phyloP scores from a whole-genome alignment of 176 grass and related monocot genomes.

The Chloris gayana region DNA sequence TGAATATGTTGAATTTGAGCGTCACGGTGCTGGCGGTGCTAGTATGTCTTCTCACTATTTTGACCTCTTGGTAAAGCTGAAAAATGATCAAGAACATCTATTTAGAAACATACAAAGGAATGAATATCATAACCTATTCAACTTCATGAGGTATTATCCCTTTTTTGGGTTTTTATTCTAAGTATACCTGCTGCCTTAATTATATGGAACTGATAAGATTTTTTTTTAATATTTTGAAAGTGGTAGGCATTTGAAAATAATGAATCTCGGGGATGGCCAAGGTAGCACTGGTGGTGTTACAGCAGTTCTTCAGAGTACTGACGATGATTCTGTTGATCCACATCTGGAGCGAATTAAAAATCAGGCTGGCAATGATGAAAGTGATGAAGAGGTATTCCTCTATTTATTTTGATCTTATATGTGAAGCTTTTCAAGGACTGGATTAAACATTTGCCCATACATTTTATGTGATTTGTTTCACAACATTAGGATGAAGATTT shows the following conservation, averaged over 20 bases:
- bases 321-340: conserved; percentile 81
- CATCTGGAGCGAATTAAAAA: conserved; percentile 77
- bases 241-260: conserved; percentile 82
- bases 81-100: conserved; percentile 81
- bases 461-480: background rate
- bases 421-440: background rate
- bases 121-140: conserved; percentile 84
- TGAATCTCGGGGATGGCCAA: conserved; percentile 91
- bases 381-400: conserved; percentile 87
- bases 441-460: conserved; percentile 2
- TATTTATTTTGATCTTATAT: background rate
- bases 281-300: conserved; percentile 59
- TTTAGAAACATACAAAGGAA: conserved; percentile 91
- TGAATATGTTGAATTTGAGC: conserved; percentile 81
- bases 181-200: background rate
- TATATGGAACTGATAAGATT: conserved; percentile 21
- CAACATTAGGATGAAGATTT: conserved; percentile 91
- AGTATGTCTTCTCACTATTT: conserved; percentile 87
- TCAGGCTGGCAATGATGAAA: conserved; percentile 79
- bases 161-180: conserved; percentile 18
- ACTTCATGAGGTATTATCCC: conserved; percentile 64
- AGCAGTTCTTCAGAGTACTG: conserved; percentile 64
- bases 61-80: conserved; percentile 73
- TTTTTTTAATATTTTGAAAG: conserved; percentile 44
- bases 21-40: conserved; percentile 71